Conservation (phyloP, 176 grass and related monocot species). For the Oryza rufipogon region DNA sequence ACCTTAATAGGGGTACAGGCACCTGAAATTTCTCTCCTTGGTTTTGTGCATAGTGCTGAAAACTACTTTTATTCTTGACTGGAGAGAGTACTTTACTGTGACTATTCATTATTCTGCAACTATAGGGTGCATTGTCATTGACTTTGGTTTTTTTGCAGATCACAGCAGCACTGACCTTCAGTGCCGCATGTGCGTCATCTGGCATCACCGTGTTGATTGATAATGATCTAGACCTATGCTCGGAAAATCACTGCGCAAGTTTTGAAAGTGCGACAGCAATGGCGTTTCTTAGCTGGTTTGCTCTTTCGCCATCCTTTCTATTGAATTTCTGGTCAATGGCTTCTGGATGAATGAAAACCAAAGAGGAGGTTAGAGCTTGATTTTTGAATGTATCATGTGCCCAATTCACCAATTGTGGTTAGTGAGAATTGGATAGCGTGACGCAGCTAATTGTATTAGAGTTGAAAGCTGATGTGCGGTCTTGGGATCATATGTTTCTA, state of each 20-base stretch:
- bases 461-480: constrained; percentile 32
- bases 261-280: constrained; percentile 78
- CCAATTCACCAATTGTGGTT: constrained; percentile 24
- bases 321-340: constrained; percentile 76
- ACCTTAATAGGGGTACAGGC: too few species aligned
- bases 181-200: constrained; percentile 68
- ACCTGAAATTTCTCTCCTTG: too few species aligned
- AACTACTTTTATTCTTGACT: too few species aligned
- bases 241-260: constrained; percentile 67
- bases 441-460: constrained; percentile 30
- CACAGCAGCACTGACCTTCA: constrained; percentile 67
- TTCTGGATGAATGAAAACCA: constrained; percentile 53
- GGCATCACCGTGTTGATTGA: constrained; percentile 83
- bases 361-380: constrained; percentile 13
- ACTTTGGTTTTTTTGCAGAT: constrained; percentile 52
- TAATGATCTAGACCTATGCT: constrained; percentile 72
- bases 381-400: constrained; percentile 33
- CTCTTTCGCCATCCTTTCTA: constrained; percentile 58
- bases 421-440: constrained; percentile 39
- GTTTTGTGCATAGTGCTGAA: too few species aligned
- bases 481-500: constrained; percentile 7
- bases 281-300: constrained; percentile 90
- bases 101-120: not conserved
- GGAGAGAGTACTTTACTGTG: not conserved
- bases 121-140: not conserved